Percentiles rank a stretch among this genome's conserved stretches.
phyloP scores from a whole-genome alignment of 352 stramenopile genomes.

The Phytophthora quininea region DNA sequence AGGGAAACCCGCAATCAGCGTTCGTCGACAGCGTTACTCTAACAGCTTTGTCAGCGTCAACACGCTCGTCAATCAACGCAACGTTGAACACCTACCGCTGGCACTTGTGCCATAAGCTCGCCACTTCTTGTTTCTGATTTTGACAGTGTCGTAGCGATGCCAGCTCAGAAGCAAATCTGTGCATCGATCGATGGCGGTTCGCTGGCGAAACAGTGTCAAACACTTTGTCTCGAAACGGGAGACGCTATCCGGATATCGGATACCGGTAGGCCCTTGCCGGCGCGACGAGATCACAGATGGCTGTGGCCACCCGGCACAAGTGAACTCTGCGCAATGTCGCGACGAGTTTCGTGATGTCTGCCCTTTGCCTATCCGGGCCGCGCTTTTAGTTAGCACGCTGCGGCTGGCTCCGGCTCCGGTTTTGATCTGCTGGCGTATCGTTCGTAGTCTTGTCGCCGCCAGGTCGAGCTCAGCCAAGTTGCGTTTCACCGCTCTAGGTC shows the following conservation, averaged over 20 bases:
- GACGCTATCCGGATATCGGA: background rate
- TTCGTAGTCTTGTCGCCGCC: conserved; percentile 25
- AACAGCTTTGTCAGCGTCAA: background rate
- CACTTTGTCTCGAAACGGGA: background rate
- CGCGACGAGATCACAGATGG: background rate
- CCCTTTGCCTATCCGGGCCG: too few species aligned
- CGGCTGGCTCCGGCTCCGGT: conserved; percentile 13
- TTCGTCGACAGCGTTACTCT: background rate
- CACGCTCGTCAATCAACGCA: conserved; percentile 3
- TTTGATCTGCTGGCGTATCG: conserved; percentile 25
- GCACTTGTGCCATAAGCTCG: background rate
- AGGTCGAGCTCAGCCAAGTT: conserved; percentile 21
- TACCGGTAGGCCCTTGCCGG: background rate
- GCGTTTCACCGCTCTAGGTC: conserved; percentile 25
- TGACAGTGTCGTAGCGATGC: background rate
- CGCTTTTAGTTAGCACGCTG: background rate
- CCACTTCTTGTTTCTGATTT: background rate
- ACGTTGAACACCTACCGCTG: too few species aligned
- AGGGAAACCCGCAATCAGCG: background rate
- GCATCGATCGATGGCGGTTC: background rate
- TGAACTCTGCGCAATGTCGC: background rate
- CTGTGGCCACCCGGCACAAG: background rate
- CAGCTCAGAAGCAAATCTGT: background rate
- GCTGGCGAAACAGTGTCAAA: background rate
- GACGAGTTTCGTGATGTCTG: background rate